Evolutionary conservation across 1,139 yeast species (phyloP), one percentile per base, ranked within the genome.

Genomic region (Diutina pseudorugosa): DNA sequence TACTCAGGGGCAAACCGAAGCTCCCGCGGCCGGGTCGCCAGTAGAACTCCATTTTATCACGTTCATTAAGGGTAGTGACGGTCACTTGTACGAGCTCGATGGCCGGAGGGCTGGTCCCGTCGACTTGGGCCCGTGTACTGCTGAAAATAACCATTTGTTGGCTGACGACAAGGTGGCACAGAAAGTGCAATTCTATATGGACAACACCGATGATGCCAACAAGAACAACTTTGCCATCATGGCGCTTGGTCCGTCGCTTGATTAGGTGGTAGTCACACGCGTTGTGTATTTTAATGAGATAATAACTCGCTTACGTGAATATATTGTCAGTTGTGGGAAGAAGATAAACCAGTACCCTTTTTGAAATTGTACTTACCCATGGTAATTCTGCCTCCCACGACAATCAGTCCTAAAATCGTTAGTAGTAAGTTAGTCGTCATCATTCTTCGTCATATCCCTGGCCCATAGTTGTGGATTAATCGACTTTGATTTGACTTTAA

Each of bases 81-180:
- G 78, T n/a, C 79, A 77, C 56, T 64, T 91, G 33, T 86, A 80
- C 59, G 98, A 93, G 65, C 73, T 93, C 51, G 98, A 93, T 63
- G 98, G 98, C 0, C 75, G 98, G 58, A 75, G 96, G 58, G 70
- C 69, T 47, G 95, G 96, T 0, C 91, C 96, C 0, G 71, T 83
- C 50, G 82, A 78, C 56, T 69, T 86, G 54, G 91, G 94, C 0
- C 60, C 59, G 14, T 62, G 75, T 3, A 63, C 57, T 1, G 57
- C 47, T 1, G 63, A 58, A 9, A 58, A 56, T 6, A 58, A 62
- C 2, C 84, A 84, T 59, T 73, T 90, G 43, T 62, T 89, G 40
- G 72, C 75, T 25, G 83, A 82, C 50, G 68, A 72, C 2, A 63
- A 68, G 21, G 71, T 90, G 19, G 63, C 72, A 14, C 69, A 73